Conservation (phyloP, 305 asterid species). For the Withania somnifera region DNA sequence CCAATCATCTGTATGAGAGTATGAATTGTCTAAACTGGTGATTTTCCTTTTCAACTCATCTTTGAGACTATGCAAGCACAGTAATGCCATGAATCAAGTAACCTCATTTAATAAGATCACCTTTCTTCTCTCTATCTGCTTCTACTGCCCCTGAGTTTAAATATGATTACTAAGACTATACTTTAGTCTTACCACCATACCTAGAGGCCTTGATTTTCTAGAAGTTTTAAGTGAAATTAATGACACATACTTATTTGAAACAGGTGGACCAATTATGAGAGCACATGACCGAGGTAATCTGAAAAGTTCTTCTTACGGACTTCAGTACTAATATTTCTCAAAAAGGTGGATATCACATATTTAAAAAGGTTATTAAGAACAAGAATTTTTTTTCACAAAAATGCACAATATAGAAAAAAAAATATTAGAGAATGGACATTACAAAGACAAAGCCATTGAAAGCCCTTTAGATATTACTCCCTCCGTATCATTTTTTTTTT, state of each 20-base stretch:
- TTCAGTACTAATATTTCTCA: background rate
- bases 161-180: background rate
- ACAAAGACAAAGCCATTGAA: background rate
- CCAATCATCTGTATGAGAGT: background rate
- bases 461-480: background rate
- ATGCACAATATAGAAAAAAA: background rate
- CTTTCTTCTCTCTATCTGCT: background rate
- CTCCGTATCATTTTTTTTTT: too few relatives aligned
- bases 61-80: background rate
- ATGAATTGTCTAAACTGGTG: background rate
- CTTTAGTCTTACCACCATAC: background rate
- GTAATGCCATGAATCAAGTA: background rate
- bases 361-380: background rate
- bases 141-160: background rate
- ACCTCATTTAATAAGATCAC: background rate
- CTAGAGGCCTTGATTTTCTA: background rate
- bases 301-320: background rate
- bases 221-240: background rate
- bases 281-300: background rate
- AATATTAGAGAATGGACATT: background rate
- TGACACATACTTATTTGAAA: background rate
- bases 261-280: background rate
- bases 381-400: background rate
- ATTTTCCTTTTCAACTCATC: background rate
- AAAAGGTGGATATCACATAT: background rate